A percentile compares a stretch with the other conserved stretches of the same genome.
These are phyloP conservation scores for Dactylellina parvicollis DNA, from an alignment of 2,329 filamentous ascomycete species.

Conservation along the genomic window DNA sequence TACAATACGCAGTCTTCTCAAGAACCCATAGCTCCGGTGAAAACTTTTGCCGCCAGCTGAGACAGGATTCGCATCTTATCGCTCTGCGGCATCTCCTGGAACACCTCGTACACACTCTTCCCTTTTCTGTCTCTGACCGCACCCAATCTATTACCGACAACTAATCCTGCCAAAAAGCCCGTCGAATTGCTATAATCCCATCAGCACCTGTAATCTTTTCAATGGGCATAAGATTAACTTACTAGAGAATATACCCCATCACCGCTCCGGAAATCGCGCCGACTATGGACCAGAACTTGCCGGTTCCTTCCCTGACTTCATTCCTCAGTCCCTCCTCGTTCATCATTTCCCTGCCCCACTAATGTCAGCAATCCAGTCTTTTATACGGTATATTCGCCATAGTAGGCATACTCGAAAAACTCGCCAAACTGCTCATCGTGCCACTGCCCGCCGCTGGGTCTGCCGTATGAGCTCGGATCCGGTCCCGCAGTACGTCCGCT, in stretches of 20 bases:
- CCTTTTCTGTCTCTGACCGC: conserved; percentile 87
- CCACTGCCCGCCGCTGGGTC: conserved; percentile 34
- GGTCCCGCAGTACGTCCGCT: neutral
- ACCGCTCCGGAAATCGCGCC: conserved; percentile 87
- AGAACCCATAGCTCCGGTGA: conserved; percentile 36
- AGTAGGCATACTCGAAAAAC: conserved; percentile 38
- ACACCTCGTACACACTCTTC: conserved; percentile 94
- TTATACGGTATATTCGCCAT: neutral
- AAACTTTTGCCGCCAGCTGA: conserved; percentile 30
- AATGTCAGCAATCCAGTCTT: neutral
- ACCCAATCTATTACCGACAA: conserved; percentile 88
- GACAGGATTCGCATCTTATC: conserved; percentile 73
- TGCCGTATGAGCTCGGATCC: neutral
- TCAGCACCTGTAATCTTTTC: neutral
- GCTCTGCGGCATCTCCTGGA: conserved; percentile 81
- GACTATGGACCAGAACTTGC: conserved; percentile 85
- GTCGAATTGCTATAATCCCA: conserved; percentile 76
- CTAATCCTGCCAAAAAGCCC: conserved; percentile 85
- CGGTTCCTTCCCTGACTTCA: conserved; percentile 65
- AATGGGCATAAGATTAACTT: neutral
- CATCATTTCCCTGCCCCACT: conserved; percentile 39
- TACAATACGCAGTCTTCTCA: neutral
- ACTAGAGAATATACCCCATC: conserved; percentile 84
- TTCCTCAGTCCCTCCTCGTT: conserved; percentile 33
- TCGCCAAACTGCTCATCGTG: conserved; percentile 49